A percentile compares a stretch with the other conserved stretches of the same genome.
Conservation (phyloP, 2,329 filamentous ascomycete genomes). For the Neopestalotiopsis clavispora region DNA sequence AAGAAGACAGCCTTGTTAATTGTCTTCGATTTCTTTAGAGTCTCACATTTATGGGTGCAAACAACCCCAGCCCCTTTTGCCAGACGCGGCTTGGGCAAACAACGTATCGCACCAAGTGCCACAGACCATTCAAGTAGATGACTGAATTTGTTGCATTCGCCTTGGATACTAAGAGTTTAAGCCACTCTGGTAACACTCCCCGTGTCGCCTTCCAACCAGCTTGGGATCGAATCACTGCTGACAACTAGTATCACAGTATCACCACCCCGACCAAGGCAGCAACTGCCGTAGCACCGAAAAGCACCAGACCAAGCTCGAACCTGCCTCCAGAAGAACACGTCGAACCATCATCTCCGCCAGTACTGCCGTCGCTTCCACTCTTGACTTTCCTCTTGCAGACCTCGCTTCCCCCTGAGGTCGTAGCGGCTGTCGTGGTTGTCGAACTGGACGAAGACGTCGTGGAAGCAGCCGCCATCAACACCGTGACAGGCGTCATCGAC, state of each 20-base stretch:
- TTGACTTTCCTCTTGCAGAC: conserved; percentile 12
- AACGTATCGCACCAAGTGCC: background rate
- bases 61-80: background rate
- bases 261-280: conserved; percentile 2
- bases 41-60: background rate
- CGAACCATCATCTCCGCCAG: background rate
- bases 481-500: conserved; percentile 26
- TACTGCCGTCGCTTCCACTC: background rate
- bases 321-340: conserved; percentile 4
- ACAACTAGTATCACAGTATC: conserved; percentile 6
- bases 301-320: background rate
- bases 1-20: background rate
- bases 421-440: background rate
- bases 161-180: background rate
- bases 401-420: background rate
- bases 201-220: conserved; percentile 3
- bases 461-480: conserved; percentile 23
- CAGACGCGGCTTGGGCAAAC: background rate
- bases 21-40: background rate
- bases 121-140: background rate
- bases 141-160: background rate
- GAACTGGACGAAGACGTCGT: conserved; percentile 6
- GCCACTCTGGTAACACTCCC: background rate
- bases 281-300: conserved; percentile 4
- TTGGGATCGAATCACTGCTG: background rate